These are phyloP conservation scores for Podospora comata DNA, from an alignment of 495 filamentous ascomycete species.

Conservation along the genomic window DNA sequence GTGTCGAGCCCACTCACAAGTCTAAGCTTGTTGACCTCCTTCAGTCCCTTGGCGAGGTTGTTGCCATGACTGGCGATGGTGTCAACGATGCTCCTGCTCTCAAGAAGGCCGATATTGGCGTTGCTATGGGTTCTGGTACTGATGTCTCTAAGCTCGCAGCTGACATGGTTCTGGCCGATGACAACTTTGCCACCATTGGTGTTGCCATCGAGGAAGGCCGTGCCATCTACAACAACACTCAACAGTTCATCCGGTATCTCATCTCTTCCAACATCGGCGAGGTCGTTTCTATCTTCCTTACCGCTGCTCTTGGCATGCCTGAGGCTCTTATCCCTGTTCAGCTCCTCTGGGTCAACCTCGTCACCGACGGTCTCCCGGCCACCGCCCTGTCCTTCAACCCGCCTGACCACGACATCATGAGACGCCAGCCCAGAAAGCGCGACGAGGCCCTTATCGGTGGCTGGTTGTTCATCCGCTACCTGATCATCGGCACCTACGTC, in stretches of 20 bases:
- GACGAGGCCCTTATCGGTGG: constrained; percentile 88
- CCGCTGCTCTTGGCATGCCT: constrained; percentile 94
- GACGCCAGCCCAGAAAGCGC: constrained; percentile 79
- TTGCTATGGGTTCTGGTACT: constrained; percentile 98
- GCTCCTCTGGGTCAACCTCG: constrained; percentile 97
- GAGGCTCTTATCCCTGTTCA: constrained; percentile 97
- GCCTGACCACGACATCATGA: constrained; percentile 96
- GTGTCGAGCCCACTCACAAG: constrained; percentile 94
- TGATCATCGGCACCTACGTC: constrained; percentile 94
- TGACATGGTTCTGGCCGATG: constrained; percentile 98
- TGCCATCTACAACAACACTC: constrained; percentile 99
- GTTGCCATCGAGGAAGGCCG: constrained; percentile 95
- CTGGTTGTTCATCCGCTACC: constrained; percentile 97
- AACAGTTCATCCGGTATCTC: constrained; percentile 98
- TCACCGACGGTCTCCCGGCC: constrained; percentile 95
- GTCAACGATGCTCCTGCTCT: constrained; percentile 98
- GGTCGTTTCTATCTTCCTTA: constrained; percentile 98
- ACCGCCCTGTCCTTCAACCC: constrained; percentile 98
- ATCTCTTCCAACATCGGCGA: constrained; percentile 99
- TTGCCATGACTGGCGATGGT: constrained; percentile 99
- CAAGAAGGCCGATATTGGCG: constrained; percentile 98
- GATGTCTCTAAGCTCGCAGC: constrained; percentile 96
- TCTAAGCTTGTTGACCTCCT: constrained; percentile 93
- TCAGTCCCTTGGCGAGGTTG: constrained; percentile 88
- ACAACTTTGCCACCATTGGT: constrained; percentile 98